Conservation (phyloP, 2,329 filamentous ascomycete species). For the Epichloe gansuensis region DNA sequence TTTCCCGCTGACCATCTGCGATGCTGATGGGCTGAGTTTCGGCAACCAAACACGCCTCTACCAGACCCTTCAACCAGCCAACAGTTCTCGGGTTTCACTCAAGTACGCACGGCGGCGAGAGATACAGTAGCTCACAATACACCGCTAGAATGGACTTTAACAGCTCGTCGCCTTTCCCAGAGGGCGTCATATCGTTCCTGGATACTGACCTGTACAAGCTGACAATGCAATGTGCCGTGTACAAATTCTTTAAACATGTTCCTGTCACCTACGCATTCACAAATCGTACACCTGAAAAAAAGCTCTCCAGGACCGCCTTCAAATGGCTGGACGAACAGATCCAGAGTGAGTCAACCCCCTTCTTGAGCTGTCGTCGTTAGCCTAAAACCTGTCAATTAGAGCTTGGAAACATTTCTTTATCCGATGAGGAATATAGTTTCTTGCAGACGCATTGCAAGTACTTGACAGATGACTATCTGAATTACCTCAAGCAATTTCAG, state of each 20-base stretch:
- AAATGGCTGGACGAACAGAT: slow-evolving; percentile 79
- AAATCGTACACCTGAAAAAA: slow-evolving; percentile 90
- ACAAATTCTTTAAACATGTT: slow-evolving; percentile 77
- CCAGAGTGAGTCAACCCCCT: slow-evolving; percentile 42
- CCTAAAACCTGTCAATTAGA: slow-evolving; percentile 34
- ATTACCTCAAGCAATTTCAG: slow-evolving; percentile 70
- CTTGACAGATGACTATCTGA: slow-evolving; percentile 63
- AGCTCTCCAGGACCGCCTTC: slow-evolving; percentile 71
- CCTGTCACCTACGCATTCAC: slow-evolving; percentile 88
- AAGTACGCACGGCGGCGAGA: no score
- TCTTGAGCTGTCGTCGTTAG: neutral
- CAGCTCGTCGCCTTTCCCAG: slow-evolving; percentile 53
- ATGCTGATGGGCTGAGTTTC: neutral
- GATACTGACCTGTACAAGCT: slow-evolving; percentile 88
- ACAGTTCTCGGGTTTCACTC: no score
- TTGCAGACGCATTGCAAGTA: slow-evolving; percentile 71
- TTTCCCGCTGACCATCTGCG: neutral
- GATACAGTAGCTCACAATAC: no score
- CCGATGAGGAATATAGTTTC: slow-evolving; percentile 68
- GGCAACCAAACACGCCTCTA: neutral
- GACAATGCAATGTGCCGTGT: slow-evolving; percentile 95
- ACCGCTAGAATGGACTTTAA: slow-evolving; percentile 47
- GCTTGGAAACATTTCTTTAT: slow-evolving; percentile 69
- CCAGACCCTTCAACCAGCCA: no score
- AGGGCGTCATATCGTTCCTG: slow-evolving; percentile 71